Percentiles rank a stretch among this genome's conserved stretches.
Evolutionary conservation across 2,329 filamentous ascomycete genomes (phyloP).

Genomic region (Sordariomycetes sp.): DNA sequence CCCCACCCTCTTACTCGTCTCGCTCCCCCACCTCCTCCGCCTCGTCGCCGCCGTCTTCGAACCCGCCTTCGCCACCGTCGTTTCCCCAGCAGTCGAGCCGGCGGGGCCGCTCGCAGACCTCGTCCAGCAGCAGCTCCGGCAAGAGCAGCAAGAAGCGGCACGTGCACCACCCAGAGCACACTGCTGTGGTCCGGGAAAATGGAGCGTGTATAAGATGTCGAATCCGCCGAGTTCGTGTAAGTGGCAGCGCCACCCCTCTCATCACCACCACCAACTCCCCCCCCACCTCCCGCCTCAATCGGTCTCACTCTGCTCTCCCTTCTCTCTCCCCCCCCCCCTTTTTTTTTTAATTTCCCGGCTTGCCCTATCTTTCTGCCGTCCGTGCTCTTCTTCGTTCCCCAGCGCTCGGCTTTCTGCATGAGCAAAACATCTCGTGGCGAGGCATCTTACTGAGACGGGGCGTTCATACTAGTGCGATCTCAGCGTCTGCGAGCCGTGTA

Average conservation of each 20-base stretch:
- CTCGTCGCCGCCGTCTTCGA: conserved; percentile 2
- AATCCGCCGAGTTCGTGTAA: conserved; percentile 6
- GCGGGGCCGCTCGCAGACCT: neutral
- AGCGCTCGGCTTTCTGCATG: neutral
- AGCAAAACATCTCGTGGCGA: neutral
- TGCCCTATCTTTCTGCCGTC: neutral
- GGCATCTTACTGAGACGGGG: neutral
- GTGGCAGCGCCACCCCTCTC: neutral
- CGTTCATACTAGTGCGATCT: conserved; percentile 2
- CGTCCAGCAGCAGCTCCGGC: neutral
- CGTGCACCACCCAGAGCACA: conserved; percentile 4
- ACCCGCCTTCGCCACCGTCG: neutral
- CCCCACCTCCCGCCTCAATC: neutral
- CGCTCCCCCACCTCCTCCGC: neutral
- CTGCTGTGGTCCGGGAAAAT: conserved; percentile 4
- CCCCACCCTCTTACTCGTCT: neutral
- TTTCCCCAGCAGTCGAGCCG: neutral
- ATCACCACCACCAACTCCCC: neutral
- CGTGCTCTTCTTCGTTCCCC: neutral
- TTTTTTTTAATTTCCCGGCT: neutral
- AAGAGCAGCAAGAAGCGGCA: conserved; percentile 4
- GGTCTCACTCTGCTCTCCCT: neutral
- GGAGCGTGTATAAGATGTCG: conserved; percentile 6
- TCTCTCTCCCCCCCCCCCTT: neutral
- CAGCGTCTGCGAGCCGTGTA: conserved; percentile 14